Conservation (phyloP, 2,329 filamentous ascomycete genomes). For the Colletotrichum liriopes region DNA sequence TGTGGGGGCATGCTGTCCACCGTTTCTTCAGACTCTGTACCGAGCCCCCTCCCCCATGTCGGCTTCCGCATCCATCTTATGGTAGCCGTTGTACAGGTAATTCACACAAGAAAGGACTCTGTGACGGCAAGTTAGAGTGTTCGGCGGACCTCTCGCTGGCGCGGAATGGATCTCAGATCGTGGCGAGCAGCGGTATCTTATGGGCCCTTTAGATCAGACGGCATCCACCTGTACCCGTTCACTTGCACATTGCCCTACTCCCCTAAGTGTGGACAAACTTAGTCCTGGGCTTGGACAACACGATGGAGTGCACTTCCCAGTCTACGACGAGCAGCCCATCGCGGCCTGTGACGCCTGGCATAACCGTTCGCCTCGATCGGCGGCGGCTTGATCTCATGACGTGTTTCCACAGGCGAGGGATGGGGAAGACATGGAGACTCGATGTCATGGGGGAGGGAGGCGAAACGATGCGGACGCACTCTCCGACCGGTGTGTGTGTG, state of each 20-base stretch:
- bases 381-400: constrained; percentile 12
- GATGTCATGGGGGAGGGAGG: constrained; percentile 26
- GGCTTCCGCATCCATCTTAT: constrained; percentile 9
- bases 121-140: constrained; percentile 11
- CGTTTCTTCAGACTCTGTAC: constrained; percentile 27
- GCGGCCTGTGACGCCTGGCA: constrained; percentile 5
- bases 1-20: constrained; percentile 27
- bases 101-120: background rate
- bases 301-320: background rate
- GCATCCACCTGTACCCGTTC: constrained; percentile 28
- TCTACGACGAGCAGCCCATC: background rate
- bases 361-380: constrained; percentile 19
- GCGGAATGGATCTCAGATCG: constrained; percentile 36
- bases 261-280: background rate
- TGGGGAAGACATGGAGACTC: constrained; percentile 27
- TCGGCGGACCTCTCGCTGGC: constrained; percentile 23
- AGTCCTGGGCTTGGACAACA: background rate
- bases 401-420: constrained; percentile 6
- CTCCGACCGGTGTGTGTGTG: constrained; percentile 12
- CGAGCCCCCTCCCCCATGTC: constrained; percentile 13
- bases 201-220: constrained; percentile 26
- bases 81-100: background rate
- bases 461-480: constrained; percentile 19
- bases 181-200: constrained; percentile 26
- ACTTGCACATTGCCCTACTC: background rate